These are phyloP conservation scores for Chrysoporthe cubensis DNA, from an alignment of 2,329 filamentous ascomycete species.

Conservation along the genomic window DNA sequence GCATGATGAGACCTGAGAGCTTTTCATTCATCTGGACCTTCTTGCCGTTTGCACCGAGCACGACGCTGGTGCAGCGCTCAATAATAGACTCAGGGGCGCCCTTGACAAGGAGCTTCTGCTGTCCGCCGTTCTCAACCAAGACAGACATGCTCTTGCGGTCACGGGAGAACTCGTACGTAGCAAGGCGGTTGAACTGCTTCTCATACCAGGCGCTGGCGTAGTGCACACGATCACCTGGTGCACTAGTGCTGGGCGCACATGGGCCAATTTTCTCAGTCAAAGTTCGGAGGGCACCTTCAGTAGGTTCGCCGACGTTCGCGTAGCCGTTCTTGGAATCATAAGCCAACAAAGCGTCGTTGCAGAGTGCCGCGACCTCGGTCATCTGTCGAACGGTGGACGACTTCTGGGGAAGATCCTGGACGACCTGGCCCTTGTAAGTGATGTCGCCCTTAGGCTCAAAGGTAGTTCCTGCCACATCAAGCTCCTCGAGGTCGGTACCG, in stretches of 20 bases:
- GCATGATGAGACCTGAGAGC: slow-evolving; percentile 70
- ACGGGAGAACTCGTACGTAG: slow-evolving; percentile 95
- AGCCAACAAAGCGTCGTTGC: slow-evolving; percentile 84
- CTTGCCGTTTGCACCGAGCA: slow-evolving; percentile 79
- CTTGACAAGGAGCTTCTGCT: slow-evolving; percentile 89
- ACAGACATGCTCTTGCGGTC: slow-evolving; percentile 99
- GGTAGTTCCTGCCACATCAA: slow-evolving; percentile 90
- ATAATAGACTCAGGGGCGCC: slow-evolving; percentile 94
- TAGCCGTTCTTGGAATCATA: slow-evolving; percentile 80
- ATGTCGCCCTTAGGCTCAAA: slow-evolving; percentile 84
- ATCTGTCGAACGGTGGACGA: slow-evolving; percentile 83
- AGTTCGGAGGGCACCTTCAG: slow-evolving; percentile 89
- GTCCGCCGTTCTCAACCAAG: slow-evolving; percentile 70
- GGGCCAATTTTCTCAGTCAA: slow-evolving; percentile 95
- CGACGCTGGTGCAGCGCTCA: slow-evolving; percentile 82
- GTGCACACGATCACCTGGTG: slow-evolving; percentile 71
- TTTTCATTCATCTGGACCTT: slow-evolving; percentile 72
- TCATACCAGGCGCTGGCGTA: slow-evolving; percentile 86
- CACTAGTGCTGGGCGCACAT: slow-evolving; percentile 60
- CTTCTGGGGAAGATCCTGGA: slow-evolving; percentile 69
- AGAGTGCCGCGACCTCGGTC: slow-evolving; percentile 72
- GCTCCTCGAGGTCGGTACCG: slow-evolving; percentile 77
- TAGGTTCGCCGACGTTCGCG: slow-evolving; percentile 88
- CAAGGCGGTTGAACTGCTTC: slow-evolving; percentile 71
- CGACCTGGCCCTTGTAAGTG: slow-evolving; percentile 66